Evolutionary conservation across 2,329 filamentous ascomycete species (phyloP).

Genomic region (Albophoma yamanashiensis): DNA sequence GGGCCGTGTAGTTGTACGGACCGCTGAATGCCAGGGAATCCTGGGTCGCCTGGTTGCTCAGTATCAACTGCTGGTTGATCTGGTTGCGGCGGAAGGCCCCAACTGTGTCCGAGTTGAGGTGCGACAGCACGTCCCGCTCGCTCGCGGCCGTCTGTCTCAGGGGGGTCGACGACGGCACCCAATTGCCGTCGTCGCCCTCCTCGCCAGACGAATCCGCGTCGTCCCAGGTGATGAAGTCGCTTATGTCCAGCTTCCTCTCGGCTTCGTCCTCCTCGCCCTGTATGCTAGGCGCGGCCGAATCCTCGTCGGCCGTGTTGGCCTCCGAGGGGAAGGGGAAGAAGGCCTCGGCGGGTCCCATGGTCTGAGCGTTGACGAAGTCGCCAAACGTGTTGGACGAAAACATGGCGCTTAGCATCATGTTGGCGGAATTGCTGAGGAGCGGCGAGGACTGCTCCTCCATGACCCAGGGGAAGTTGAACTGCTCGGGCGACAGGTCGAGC

Average conservation of each 20-base stretch:
- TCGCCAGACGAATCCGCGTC: constrained; percentile 50
- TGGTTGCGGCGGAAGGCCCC: constrained; percentile 67
- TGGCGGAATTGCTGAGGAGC: constrained; percentile 56
- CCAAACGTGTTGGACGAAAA: constrained; percentile 45
- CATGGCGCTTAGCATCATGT: constrained; percentile 71
- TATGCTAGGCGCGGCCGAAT: constrained; percentile 22
- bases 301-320: constrained; percentile 41
- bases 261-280: constrained; percentile 52
- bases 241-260: constrained; percentile 53
- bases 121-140: constrained; percentile 41
- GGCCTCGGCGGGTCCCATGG: constrained; percentile 63
- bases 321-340: constrained; percentile 63
- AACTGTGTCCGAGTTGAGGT: constrained; percentile 56
- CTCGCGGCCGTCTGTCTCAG: constrained; percentile 35
- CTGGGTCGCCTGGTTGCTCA: constrained; percentile 48
- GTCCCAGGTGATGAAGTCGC: constrained; percentile 63
- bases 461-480: constrained; percentile 40
- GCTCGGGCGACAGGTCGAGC: constrained; percentile 43
- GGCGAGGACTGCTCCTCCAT: constrained; percentile 34
- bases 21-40: constrained; percentile 53
- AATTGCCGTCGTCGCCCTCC: constrained; percentile 39
- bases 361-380: constrained; percentile 50
- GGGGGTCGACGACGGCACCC: constrained; percentile 41
- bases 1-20: constrained; percentile 47
- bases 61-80: constrained; percentile 49